Evolutionary conservation across 345 rosid genomes (phyloP).

Genomic region (Arabidopsis arenosa): DNA sequence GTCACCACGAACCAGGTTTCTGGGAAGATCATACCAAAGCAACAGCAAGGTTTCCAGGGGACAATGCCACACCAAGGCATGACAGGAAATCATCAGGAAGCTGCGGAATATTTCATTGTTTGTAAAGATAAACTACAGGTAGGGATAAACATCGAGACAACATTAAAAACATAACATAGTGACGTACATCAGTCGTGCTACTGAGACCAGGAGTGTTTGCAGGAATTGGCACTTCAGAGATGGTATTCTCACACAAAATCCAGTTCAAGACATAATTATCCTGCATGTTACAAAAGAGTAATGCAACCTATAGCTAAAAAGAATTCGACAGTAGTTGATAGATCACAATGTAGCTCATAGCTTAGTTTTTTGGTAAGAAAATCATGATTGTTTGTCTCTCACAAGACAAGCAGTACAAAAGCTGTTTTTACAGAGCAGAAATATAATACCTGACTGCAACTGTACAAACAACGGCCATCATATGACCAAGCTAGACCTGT

Average conservation of each 20-base stretch:
- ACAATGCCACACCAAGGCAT: conserved; percentile 78
- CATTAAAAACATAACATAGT: conserved; percentile 15
- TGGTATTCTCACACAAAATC: conserved; percentile 59
- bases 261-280: conserved; percentile 85
- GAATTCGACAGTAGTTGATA: conserved; percentile 11
- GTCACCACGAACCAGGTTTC: conserved; percentile 9
- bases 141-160: conserved; percentile 26
- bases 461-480: conserved; percentile 74
- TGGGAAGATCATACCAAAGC: conserved; percentile 68
- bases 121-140: conserved; percentile 30
- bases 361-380: not conserved
- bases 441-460: conserved; percentile 83
- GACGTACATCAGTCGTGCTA: conserved; percentile 71
- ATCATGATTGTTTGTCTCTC: not conserved
- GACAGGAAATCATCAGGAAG: conserved; percentile 77
- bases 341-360: conserved; percentile 17
- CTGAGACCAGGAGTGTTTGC: conserved; percentile 61
- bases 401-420: not conserved
- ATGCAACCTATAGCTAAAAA: conserved; percentile 16
- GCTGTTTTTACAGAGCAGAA: conserved; percentile 23
- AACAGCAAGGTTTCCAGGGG: conserved; percentile 81
- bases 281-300: conserved; percentile 48
- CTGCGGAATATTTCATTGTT: conserved; percentile 54
- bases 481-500: conserved; percentile 94
- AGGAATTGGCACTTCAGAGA: conserved; percentile 71